A percentile compares a stretch with the other conserved stretches of the same genome.
These are phyloP conservation scores for Backusella westeae DNA, from an alignment of 192 early-diverging fungal genomes.

Conservation along the genomic window DNA sequence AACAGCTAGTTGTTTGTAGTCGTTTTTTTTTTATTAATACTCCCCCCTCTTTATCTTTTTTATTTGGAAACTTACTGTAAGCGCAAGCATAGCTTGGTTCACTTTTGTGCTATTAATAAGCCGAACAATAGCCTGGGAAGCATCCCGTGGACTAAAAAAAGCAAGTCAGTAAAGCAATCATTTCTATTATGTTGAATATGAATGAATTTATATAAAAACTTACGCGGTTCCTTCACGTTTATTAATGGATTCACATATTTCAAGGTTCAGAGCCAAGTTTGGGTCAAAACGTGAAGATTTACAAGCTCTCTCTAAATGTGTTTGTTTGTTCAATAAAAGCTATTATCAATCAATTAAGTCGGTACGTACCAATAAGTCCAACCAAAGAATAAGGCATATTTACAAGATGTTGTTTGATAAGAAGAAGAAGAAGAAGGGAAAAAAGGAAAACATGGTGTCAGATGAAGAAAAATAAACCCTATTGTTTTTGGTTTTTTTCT, in stretches of 20 bases:
- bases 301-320: conserved; percentile 56
- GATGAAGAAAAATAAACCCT: not conserved
- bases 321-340: not conserved
- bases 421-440: not conserved
- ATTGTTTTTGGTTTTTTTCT: not conserved
- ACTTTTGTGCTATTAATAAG: conserved; percentile 59
- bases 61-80: conserved; percentile 45
- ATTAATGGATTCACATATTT: conserved; percentile 95
- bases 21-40: not conserved
- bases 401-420: not conserved
- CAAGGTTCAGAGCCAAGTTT: conserved; percentile 87
- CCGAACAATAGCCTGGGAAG: conserved; percentile 64
- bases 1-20: conserved; percentile 56
- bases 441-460: not conserved
- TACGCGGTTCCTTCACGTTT: conserved; percentile 82
- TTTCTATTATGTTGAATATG: not conserved
- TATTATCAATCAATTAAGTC: not conserved
- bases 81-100: conserved; percentile 58
- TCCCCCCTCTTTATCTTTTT: not conserved
- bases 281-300: conserved; percentile 68
- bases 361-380: not conserved
- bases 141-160: conserved; percentile 62
- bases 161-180: not conserved
- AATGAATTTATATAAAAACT: conserved; percentile 24
- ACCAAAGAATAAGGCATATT: not conserved